Conservation (phyloP, 495 filamentous ascomycete species). For the Hyaloscypha finlandica region DNA sequence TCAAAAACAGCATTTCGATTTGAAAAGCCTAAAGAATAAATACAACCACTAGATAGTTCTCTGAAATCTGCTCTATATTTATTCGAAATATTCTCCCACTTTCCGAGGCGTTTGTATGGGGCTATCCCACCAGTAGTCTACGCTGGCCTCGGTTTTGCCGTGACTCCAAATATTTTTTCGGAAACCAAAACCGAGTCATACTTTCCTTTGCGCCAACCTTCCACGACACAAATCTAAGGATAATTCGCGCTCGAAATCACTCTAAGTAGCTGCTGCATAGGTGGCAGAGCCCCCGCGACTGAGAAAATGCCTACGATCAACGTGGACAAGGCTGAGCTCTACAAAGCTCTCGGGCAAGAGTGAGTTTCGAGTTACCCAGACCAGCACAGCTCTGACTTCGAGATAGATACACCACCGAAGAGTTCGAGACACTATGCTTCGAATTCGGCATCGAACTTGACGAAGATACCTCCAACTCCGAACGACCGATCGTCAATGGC, state of each 20-base stretch:
- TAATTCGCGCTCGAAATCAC: background rate
- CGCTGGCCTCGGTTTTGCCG: constrained; percentile 3
- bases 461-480: constrained; percentile 82
- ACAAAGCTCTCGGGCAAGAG: constrained; percentile 86
- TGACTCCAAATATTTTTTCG: constrained; percentile 13
- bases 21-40: background rate
- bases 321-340: constrained; percentile 93
- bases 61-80: background rate
- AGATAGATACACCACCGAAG: constrained; percentile 79
- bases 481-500: constrained; percentile 72
- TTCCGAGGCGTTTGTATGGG: background rate
- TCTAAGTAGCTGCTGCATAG: background rate
- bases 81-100: background rate
- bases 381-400: constrained; percentile 26
- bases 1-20: too few species aligned
- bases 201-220: constrained; percentile 20
- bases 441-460: constrained; percentile 98
- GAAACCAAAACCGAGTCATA: constrained; percentile 19
- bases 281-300: constrained; percentile 11
- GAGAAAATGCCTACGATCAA: constrained; percentile 83
- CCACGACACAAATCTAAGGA: constrained; percentile 3
- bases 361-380: constrained; percentile 46
- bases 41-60: background rate
- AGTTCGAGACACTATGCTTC: constrained; percentile 97
- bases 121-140: background rate